phyloP scores from a whole-genome alignment of 495 filamentous ascomycete genomes.

The Penicillium pancosmium region DNA sequence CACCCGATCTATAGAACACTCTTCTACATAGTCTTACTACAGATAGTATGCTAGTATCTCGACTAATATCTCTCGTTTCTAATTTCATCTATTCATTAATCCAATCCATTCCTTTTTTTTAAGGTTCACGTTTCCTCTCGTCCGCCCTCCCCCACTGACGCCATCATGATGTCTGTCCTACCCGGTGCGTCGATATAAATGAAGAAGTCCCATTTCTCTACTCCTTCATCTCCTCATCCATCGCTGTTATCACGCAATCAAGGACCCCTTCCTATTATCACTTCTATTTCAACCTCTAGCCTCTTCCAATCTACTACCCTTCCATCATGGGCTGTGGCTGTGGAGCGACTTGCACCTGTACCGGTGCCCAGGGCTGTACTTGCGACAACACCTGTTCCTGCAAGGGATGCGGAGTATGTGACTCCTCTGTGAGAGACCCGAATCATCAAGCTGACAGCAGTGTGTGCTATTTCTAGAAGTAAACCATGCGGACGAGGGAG shows the following conservation, averaged over 20 bases:
- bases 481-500: conserved; percentile 10
- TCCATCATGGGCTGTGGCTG: conserved; percentile 44
- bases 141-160: conserved; percentile 25
- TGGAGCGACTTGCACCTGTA: conserved; percentile 42
- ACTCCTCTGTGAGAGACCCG: conserved; percentile 1
- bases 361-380: conserved; percentile 40
- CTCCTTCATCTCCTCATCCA: not conserved
- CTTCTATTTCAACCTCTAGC: not conserved
- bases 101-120: no score
- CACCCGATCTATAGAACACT: no score
- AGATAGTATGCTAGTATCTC: no score
- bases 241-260: conserved; percentile 2
- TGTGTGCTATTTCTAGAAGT: conserved; percentile 8
- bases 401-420: conserved; percentile 52
- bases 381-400: conserved; percentile 44
- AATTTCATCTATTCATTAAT: no score
- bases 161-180: conserved; percentile 27
- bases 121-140: not conserved
- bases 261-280: not conserved
- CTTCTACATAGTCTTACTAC: no score
- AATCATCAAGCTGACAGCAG: conserved; percentile 9
- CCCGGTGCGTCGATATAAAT: conserved; percentile 11
- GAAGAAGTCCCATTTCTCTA: not conserved
- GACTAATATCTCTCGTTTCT: no score
- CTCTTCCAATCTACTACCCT: not conserved